Percentiles rank a stretch among this genome's conserved stretches.
Evolutionary conservation across 495 filamentous ascomycete genomes (phyloP).

Genomic region (Friedmanniomyces simplex): DNA sequence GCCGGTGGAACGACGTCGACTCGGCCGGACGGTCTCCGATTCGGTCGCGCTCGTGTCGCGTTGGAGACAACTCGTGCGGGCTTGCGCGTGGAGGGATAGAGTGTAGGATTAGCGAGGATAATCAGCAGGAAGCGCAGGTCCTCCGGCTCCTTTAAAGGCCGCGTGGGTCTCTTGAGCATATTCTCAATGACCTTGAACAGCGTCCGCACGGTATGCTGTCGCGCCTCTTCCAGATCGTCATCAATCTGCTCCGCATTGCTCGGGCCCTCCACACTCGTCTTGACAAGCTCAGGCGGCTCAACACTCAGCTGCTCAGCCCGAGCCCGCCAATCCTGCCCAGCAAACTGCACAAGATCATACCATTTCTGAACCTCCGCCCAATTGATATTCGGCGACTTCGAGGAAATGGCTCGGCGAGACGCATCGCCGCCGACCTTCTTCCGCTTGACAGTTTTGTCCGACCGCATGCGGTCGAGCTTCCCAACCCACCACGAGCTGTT

Average conservation of each 20-base stretch:
- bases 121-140: slow-evolving; percentile 78
- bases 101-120: slow-evolving; percentile 67
- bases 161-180: slow-evolving; percentile 74
- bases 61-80: slow-evolving; percentile 1
- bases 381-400: slow-evolving; percentile 60
- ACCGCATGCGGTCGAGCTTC: slow-evolving; percentile 33
- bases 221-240: slow-evolving; percentile 52
- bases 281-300: slow-evolving; percentile 20
- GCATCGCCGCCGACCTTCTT: slow-evolving; percentile 7
- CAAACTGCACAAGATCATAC: slow-evolving; percentile 61
- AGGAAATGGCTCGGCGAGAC: slow-evolving; percentile 36
- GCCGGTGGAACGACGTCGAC: background rate
- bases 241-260: slow-evolving; percentile 35
- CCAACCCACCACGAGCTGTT: slow-evolving; percentile 82
- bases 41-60: background rate
- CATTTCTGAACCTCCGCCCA: slow-evolving; percentile 64
- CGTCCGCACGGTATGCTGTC: slow-evolving; percentile 54
- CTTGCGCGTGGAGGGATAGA: slow-evolving; percentile 38
- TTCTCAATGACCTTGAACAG: slow-evolving; percentile 76
- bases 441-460: slow-evolving; percentile 25
- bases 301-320: slow-evolving; percentile 37
- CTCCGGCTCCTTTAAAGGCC: slow-evolving; percentile 55
- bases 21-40: background rate
- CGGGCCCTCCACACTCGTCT: slow-evolving; percentile 23
- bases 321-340: slow-evolving; percentile 50